Conservation (phyloP, 192 early-diverging fungal species). For the Obelidium mucronatum region DNA sequence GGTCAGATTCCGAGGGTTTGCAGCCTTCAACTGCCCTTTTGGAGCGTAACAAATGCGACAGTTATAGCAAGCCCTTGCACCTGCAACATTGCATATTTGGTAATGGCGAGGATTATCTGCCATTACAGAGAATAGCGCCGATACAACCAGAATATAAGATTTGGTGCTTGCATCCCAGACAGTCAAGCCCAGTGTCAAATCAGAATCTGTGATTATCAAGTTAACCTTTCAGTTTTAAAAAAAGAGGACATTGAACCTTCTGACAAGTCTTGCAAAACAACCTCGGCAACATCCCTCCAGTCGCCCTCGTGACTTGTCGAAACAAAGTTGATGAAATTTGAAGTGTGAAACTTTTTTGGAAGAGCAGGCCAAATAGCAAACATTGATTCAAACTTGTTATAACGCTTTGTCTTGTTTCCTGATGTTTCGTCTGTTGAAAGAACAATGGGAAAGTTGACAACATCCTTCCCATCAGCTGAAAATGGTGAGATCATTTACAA, state of each 20-base stretch:
- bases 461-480: background rate
- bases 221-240: background rate
- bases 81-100: conserved; percentile 1
- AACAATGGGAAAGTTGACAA: background rate
- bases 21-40: background rate
- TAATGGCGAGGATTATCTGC: background rate
- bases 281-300: background rate
- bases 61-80: background rate
- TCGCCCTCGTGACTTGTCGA: background rate
- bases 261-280: background rate
- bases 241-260: background rate
- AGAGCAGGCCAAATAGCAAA: background rate
- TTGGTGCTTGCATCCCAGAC: background rate
- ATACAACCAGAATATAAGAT: background rate
- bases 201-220: background rate
- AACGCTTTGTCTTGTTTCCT: background rate
- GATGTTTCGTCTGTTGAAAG: conserved; percentile 4
- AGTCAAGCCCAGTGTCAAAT: background rate
- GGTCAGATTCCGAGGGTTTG: background rate
- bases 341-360: background rate
- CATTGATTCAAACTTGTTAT: background rate
- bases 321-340: conserved; percentile 3
- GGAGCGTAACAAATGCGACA: background rate
- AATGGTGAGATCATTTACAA: background rate
- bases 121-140: background rate